Evolutionary conservation across 441 rosid genomes (phyloP), one percentile per base, ranked within the genome.

Genomic region (Dalechampia spathulata): DNA sequence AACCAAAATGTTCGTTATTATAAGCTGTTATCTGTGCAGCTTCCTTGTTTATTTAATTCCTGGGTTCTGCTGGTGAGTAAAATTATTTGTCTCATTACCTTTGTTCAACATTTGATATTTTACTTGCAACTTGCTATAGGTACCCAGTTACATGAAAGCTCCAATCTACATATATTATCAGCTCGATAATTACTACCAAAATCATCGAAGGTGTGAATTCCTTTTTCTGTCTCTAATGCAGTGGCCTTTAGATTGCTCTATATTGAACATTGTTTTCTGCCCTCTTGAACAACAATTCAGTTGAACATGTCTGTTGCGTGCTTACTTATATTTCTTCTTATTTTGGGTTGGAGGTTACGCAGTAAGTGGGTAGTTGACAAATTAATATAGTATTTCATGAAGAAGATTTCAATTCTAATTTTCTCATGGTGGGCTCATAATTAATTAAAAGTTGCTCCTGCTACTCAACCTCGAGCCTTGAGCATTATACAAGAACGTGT

Each of bases 121-220:
- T n/a, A 46, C 8, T 49, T 25, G 37, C 15, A 10, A 38, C 51
- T 55, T 69, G 38, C 32, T 38, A 56, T 52, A 90, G 97, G 95
- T 87, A 52, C 69, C 49, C 58, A 90, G 82, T 75, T 42, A 60
- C 72, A 90, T 90, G 95, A 87, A 80, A 76, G 93, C 97, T 76
- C 97, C 95, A 26, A 77, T 87, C 62, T 75, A 61, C 70, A 75
- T 87, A 65, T 90, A 87, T 67, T 87, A 90, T 73, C 91, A 90
- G 70, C 93, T 90, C 46, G 95, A 90, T 69, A 86, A 87, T 76
- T 90, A 79, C 69, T 90, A 90, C 64, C 97, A 90, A 72, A 85
- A 87, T 69, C 95, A 90, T 63, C 74, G 95, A 38, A 72, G 95
- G 97, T 85, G 67, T 64, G 66, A 43, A 17, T 56, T 58, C 49